These are phyloP conservation scores for Phytophthora palmivora DNA, from an alignment of 352 stramenopile genomes.

Conservation along the genomic window DNA sequence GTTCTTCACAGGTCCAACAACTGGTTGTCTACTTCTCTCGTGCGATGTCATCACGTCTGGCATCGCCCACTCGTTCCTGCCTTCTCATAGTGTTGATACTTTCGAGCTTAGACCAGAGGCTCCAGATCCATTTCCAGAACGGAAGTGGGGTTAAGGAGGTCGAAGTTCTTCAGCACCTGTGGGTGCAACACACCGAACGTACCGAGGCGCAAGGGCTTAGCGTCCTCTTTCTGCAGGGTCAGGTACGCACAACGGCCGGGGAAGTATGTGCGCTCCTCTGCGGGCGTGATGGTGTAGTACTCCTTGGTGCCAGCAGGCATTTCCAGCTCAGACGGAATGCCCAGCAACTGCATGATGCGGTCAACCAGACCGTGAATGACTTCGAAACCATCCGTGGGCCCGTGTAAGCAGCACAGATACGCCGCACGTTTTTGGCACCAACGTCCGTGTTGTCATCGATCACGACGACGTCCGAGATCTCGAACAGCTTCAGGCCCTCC, in stretches of 20 bases:
- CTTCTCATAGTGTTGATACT: constrained; percentile 21
- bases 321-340: constrained; percentile 87
- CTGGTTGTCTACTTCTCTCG: constrained; percentile 29
- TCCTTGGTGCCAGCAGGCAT: constrained; percentile 67
- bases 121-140: constrained; percentile 99
- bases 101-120: constrained; percentile 90
- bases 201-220: constrained; percentile 84
- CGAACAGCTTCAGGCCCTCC: constrained; percentile 98
- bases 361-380: constrained; percentile 99
- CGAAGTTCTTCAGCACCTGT: constrained; percentile 97
- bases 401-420: constrained; percentile 97
- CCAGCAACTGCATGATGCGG: constrained; percentile 98
- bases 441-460: constrained; percentile 93
- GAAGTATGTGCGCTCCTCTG: constrained; percentile 93
- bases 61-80: constrained; percentile 13
- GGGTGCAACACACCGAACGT: constrained; percentile 99
- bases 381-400: constrained; percentile 98
- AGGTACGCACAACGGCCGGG: constrained; percentile 96
- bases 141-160: constrained; percentile 96
- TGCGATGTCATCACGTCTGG: constrained; percentile 9
- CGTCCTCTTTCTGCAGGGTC: constrained; percentile 87
- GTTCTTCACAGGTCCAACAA: constrained; percentile 11
- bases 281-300: constrained; percentile 81
- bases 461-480: constrained; percentile 99
- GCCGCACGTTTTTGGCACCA: constrained; percentile 96